These are phyloP conservation scores for Chlorokybus atmophyticus DNA, from an alignment of 139 green algal species.

Conservation along the genomic window DNA sequence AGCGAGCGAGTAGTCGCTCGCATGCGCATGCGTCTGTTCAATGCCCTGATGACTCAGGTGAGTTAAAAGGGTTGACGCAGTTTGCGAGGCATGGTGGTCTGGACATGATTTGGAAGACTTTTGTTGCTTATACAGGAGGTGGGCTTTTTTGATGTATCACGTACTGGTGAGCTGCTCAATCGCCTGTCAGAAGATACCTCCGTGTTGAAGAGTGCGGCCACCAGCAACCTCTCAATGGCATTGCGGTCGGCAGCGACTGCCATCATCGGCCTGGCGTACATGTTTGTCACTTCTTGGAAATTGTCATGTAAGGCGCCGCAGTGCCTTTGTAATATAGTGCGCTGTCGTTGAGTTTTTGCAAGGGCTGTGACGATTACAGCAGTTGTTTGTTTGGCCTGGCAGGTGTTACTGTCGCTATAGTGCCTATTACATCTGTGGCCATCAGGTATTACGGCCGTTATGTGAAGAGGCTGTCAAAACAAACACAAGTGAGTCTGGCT, in stretches of 20 bases:
- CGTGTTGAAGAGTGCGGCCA: neutral
- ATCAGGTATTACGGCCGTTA: conserved; percentile 20
- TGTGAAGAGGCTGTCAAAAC: conserved; percentile 10
- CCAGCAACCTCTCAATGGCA: conserved; percentile 1
- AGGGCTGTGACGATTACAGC: too few species aligned
- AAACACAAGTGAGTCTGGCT: conserved; percentile 9
- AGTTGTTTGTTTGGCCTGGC: too few species aligned
- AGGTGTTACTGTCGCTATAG: conserved; percentile 8
- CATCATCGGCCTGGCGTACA: conserved; percentile 10
- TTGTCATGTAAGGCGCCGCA: conserved; percentile 16
- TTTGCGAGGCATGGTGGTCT: neutral
- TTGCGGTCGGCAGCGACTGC: conserved; percentile 13
- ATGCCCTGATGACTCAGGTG: conserved; percentile 10
- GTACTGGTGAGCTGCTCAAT: neutral
- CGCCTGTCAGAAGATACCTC: neutral
- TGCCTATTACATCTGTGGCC: conserved; percentile 8
- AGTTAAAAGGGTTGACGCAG: neutral
- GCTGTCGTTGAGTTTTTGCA: too few species aligned
- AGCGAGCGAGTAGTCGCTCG: conserved; percentile 21
- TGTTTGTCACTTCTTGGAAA: conserved; percentile 20
- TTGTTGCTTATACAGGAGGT: neutral
- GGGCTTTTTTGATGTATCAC: neutral
- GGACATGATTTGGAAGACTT: neutral
- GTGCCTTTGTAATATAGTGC: too few species aligned
- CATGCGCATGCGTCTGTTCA: conserved; percentile 19